A percentile compares a stretch with the other conserved stretches of the same genome.
Evolutionary conservation across 2,329 filamentous ascomycete species (phyloP).

Genomic region (Alternaria dauci): DNA sequence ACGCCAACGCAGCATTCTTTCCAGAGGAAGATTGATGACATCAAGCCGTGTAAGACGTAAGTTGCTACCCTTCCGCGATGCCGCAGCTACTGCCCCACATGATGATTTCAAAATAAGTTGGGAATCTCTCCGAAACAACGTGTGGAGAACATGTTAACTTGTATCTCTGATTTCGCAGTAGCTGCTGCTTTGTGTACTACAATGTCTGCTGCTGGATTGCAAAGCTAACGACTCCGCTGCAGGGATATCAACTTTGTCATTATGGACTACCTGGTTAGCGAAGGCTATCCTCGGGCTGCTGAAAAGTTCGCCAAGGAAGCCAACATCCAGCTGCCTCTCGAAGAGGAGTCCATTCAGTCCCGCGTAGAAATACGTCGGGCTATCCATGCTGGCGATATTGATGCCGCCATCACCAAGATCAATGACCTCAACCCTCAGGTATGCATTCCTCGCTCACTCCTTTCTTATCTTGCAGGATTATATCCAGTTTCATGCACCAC

Average conservation of each 20-base stretch:
- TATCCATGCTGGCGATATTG: constrained; percentile 86
- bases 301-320: constrained; percentile 94
- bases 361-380: constrained; percentile 84
- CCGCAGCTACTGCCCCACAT: constrained; percentile 61
- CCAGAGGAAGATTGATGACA: constrained; percentile 80
- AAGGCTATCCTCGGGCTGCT: constrained; percentile 92
- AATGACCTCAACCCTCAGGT: constrained; percentile 94
- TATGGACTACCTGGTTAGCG: constrained; percentile 95
- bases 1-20: constrained; percentile 77
- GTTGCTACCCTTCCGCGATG: constrained; percentile 40
- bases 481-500: constrained; percentile 99
- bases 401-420: constrained; percentile 82
- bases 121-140: constrained; percentile 99
- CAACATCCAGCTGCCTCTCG: constrained; percentile 78
- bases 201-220: constrained; percentile 10
- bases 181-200: constrained; percentile 23
- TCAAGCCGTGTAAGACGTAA: constrained; percentile 90
- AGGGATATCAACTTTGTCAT: constrained; percentile 97
- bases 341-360: constrained; percentile 75
- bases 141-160: constrained; percentile 93
- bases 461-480: constrained; percentile 79
- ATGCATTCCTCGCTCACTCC: constrained; percentile 53
- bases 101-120: constrained; percentile 88
- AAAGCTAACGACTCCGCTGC: constrained; percentile 36
- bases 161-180: constrained; percentile 68